Conservation (phyloP, 2,329 filamentous ascomycete species). For the Cryphonectria nitschkei region DNA sequence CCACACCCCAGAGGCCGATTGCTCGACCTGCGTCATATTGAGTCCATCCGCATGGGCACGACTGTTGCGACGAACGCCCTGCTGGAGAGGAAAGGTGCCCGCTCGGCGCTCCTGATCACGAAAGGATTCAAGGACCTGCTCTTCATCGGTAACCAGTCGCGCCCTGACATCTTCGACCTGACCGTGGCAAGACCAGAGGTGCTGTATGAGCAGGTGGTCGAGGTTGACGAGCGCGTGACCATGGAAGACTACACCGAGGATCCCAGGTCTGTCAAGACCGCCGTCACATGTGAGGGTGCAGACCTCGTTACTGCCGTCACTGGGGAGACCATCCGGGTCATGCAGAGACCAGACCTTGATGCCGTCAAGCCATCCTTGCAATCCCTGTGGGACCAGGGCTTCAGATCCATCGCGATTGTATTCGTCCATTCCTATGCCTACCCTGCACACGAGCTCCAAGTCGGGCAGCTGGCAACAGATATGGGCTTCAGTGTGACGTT, state of each 20-base stretch:
- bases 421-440: conserved; percentile 77
- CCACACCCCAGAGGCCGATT: conserved; percentile 22
- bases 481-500: conserved; percentile 47
- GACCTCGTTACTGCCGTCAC: conserved; percentile 24
- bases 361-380: conserved; percentile 15
- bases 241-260: conserved; percentile 29
- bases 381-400: conserved; percentile 41
- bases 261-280: conserved; percentile 16
- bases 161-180: conserved; percentile 38
- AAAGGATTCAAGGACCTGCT: conserved; percentile 37
- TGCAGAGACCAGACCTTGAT: conserved; percentile 19
- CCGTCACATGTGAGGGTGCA: not conserved
- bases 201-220: conserved; percentile 27
- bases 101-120: conserved; percentile 28
- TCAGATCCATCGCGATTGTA: conserved; percentile 57
- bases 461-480: conserved; percentile 41
- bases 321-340: conserved; percentile 24
- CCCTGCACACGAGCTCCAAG: conserved; percentile 56
- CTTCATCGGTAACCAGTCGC: conserved; percentile 39
- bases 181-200: conserved; percentile 27
- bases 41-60: conserved; percentile 27
- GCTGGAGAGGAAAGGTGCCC: conserved; percentile 28
- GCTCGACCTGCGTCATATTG: conserved; percentile 19
- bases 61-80: conserved; percentile 29
- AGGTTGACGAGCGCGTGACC: conserved; percentile 29